phyloP scores from a whole-genome alignment of 2,329 filamentous ascomycete species.

The Colletotrichum falcatum region DNA sequence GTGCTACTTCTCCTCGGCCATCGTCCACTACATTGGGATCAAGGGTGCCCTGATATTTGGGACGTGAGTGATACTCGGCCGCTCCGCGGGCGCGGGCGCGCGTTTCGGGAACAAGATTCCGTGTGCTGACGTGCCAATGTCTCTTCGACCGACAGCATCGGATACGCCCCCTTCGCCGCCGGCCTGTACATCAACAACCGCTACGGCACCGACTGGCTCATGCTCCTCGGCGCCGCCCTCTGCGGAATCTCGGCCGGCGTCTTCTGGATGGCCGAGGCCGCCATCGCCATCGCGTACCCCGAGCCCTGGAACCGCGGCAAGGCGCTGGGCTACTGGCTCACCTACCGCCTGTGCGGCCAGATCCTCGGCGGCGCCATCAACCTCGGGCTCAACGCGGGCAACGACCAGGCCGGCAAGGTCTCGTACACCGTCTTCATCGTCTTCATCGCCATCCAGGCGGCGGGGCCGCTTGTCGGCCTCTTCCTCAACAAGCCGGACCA shows the following conservation, averaged over 20 bases:
- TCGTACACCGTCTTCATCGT: conserved; percentile 76
- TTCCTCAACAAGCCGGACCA: conserved; percentile 70
- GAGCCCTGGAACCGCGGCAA: conserved; percentile 76
- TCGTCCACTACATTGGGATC: conserved; percentile 77
- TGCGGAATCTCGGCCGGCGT: conserved; percentile 79
- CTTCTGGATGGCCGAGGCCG: conserved; percentile 82
- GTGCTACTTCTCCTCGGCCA: conserved; percentile 72
- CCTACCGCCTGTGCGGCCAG: conserved; percentile 69
- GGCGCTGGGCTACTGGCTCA: conserved; percentile 77
- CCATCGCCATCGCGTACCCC: conserved; percentile 78
- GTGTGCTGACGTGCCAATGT: background rate
- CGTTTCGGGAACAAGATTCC: too few species aligned
- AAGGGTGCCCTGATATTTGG: conserved; percentile 78
- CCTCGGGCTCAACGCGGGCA: conserved; percentile 71
- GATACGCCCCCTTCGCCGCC: conserved; percentile 78
- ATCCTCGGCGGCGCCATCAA: conserved; percentile 80
- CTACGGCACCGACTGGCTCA: conserved; percentile 76
- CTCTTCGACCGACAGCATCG: conserved; percentile 55
- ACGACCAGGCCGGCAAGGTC: conserved; percentile 70
- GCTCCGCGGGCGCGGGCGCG: background rate
- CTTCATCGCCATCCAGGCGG: conserved; percentile 77
- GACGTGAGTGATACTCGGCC: conserved; percentile 58
- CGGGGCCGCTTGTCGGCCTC: conserved; percentile 73
- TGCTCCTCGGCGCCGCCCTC: conserved; percentile 74
- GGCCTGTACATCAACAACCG: conserved; percentile 80